Percentiles rank a stretch among this genome's conserved stretches.
These are phyloP conservation scores for Prosopis cineraria DNA, from an alignment of 306 rosid genomes.

Conservation along the genomic window DNA sequence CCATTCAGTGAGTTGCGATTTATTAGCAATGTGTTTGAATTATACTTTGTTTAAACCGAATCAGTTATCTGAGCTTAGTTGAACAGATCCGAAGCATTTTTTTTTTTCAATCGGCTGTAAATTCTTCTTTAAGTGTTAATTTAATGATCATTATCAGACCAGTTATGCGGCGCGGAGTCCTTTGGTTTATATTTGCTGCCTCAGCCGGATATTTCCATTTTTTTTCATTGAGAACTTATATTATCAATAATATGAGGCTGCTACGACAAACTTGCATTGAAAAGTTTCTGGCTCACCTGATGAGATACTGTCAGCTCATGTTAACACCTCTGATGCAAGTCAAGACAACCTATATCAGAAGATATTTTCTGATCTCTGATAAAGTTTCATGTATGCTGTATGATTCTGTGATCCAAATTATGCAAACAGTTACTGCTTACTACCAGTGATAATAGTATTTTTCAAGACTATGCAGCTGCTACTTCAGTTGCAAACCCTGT, in stretches of 20 bases:
- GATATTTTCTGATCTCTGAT: neutral
- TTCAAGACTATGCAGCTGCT: neutral
- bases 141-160: slow-evolving; percentile 40
- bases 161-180: slow-evolving; percentile 8
- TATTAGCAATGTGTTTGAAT: slow-evolving; percentile 50
- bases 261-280: slow-evolving; percentile 17
- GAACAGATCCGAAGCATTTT: slow-evolving; percentile 49
- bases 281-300: neutral
- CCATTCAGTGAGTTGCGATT: slow-evolving; percentile 57
- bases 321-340: slow-evolving; percentile 2
- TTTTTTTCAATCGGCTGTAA: slow-evolving; percentile 50
- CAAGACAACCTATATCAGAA: neutral
- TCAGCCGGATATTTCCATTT: slow-evolving; percentile 17
- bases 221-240: slow-evolving; percentile 21
- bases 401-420: slow-evolving; percentile 4
- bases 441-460: neutral
- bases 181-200: slow-evolving; percentile 4
- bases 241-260: slow-evolving; percentile 19
- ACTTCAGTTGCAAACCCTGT: slow-evolving; percentile 11
- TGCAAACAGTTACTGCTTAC: neutral
- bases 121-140: slow-evolving; percentile 55
- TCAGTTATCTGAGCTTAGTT: slow-evolving; percentile 48
- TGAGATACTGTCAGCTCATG: slow-evolving; percentile 2
- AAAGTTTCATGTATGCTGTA: neutral
- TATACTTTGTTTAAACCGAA: slow-evolving; percentile 46